Conservation (phyloP, 306 rosid species). For the Benincasa hispida region DNA sequence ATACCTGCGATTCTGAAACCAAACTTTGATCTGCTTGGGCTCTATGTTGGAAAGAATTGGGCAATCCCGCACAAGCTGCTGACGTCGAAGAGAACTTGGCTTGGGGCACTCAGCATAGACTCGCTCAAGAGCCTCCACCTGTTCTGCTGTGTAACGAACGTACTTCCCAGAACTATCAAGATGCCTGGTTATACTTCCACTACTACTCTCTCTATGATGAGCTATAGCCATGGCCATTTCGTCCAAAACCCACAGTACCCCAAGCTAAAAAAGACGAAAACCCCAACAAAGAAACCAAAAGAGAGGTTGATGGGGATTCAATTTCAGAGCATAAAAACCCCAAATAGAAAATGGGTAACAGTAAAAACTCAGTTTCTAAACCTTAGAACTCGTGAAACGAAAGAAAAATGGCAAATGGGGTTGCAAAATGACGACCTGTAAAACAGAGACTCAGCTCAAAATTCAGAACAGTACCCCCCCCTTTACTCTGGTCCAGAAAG, state of each 20-base stretch:
- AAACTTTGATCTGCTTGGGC: slow-evolving; percentile 97
- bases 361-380: background rate
- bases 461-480: background rate
- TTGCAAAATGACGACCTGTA: background rate
- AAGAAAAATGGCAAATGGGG: background rate
- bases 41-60: slow-evolving; percentile 86
- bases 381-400: background rate
- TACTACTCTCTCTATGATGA: slow-evolving; percentile 77
- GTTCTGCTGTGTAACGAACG: slow-evolving; percentile 87
- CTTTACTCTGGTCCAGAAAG: background rate
- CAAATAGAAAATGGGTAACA: background rate
- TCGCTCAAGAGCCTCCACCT: slow-evolving; percentile 87
- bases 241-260: background rate
- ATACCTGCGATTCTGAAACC: slow-evolving; percentile 98
- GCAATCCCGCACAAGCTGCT: slow-evolving; percentile 85
- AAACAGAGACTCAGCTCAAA: background rate
- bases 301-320: background rate
- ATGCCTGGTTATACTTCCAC: slow-evolving; percentile 73
- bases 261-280: background rate
- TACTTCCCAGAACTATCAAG: slow-evolving; percentile 75
- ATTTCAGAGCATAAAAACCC: background rate
- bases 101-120: slow-evolving; percentile 92
- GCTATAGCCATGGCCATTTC: slow-evolving; percentile 83
- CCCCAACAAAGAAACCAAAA: background rate
- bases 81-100: slow-evolving; percentile 88